These are phyloP conservation scores for Lolium multiflorum DNA, from an alignment of 176 grass and related monocot species.

Conservation along the genomic window DNA sequence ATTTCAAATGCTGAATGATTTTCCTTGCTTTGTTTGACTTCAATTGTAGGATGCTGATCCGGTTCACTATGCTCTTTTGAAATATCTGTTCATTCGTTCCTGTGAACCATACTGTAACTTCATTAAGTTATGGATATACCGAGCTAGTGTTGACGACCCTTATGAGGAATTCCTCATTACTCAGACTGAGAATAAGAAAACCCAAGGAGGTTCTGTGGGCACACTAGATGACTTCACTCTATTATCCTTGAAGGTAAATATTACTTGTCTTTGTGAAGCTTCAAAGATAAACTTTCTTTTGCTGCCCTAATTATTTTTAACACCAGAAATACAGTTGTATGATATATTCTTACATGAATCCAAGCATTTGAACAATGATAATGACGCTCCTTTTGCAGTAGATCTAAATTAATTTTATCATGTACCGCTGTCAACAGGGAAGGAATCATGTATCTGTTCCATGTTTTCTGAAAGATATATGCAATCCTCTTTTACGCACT, in stretches of 20 bases:
- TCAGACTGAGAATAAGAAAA: constrained; percentile 44
- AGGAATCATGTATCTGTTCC: constrained; percentile 72
- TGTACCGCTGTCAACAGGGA: constrained; percentile 59
- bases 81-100: constrained; percentile 81
- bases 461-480: constrained; percentile 89
- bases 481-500: constrained; percentile 70
- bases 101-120: constrained; percentile 91
- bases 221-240: constrained; percentile 42
- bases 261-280: constrained; percentile 42
- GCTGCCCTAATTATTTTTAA: constrained; percentile 11
- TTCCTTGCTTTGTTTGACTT: constrained; percentile 47
- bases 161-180: constrained; percentile 83
- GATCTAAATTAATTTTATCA: constrained; percentile 32
- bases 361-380: constrained; percentile 19
- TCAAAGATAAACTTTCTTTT: constrained; percentile 31
- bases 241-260: constrained; percentile 70
- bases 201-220: constrained; percentile 42
- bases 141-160: constrained; percentile 74
- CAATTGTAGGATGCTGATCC: constrained; percentile 84
- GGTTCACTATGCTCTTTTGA: constrained; percentile 82
- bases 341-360: not conserved
- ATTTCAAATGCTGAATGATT: constrained; percentile 18
- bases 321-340: constrained; percentile 12
- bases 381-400: constrained; percentile 28
- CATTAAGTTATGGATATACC: constrained; percentile 98